Evolutionary conservation across 1,284 basidiomycete genomes (phyloP), one percentile per base, ranked within the genome.

Genomic region (Ceratobasidium papillatum): DNA sequence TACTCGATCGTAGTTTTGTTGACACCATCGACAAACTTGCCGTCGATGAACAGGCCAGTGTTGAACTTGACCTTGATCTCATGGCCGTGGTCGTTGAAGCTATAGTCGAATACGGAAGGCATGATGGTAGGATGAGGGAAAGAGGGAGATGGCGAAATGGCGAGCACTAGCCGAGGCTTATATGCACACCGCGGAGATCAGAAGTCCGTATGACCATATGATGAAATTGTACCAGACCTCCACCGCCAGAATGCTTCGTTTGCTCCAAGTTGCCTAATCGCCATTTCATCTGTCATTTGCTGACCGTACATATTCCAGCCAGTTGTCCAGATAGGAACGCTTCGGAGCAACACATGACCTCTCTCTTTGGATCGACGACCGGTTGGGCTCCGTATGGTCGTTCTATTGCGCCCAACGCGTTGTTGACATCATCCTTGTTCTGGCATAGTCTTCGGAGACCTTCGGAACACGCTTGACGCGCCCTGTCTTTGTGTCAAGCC

Each of bases 21-120:
- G n/a, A 84, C 84, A n/a, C 91, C 92, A 77, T 90, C 88, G 51
- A 88, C 85, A 81, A 90, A 96, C 84, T 96, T 83, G 82, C 92
- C 92, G 83, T 90, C 86, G 84, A 97, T 94, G 86, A 89, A 96
- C 77, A 96, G 83, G 61, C 94, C 94, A 34, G 91, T 90, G 77
- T 83, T 85, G 83, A 94, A 87, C 45, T 59, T 62, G 58, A 68
- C 52, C 38, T 61, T 71, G 62, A 59, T 56, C 11, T 32, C 30
- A 58, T 73, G 71, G 41, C 62, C 62, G n/a, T 74, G 34, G 38
- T 25, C 19, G 25, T 61, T 19, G 63, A 77, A 77, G 63, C 68
- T 62, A 58, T 77, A 77, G 32, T 77, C 71, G 64, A 77, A 77
- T 9, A 74, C 68, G 45, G 56, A 47, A 43, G 73, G 73, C 75